These are phyloP conservation scores for Trichoderma citrinoviride DNA, from an alignment of 2,329 filamentous ascomycete genomes.

Conservation along the genomic window DNA sequence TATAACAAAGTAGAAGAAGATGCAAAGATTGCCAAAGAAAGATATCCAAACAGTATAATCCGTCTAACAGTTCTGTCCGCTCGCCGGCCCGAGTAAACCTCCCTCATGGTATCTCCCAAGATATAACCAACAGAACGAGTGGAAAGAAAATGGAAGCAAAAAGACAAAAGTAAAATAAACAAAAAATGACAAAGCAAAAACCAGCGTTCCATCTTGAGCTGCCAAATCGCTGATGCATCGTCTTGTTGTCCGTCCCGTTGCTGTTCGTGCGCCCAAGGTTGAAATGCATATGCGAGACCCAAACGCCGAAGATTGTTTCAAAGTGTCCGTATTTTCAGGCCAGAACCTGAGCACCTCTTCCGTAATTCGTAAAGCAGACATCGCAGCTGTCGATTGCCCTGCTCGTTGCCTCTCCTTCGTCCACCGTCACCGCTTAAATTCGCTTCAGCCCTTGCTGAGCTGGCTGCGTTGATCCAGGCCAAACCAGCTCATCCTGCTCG, in stretches of 20 bases:
- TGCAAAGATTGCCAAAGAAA: neutral
- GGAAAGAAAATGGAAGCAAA: neutral
- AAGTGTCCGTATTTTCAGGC: neutral
- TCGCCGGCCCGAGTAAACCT: neutral
- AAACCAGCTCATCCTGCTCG: neutral
- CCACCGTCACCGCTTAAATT: neutral
- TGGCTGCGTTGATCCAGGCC: neutral
- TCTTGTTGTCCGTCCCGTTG: slow-evolving; percentile 5
- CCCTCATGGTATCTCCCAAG: slow-evolving; percentile 11
- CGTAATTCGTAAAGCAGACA: neutral
- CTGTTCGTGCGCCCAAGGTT: slow-evolving; percentile 14
- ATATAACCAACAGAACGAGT: neutral
- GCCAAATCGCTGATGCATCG: slow-evolving; percentile 7
- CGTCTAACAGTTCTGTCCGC: neutral
- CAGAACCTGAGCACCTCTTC: neutral
- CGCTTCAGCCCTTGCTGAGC: neutral
- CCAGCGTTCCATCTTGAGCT: neutral
- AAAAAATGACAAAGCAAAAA: neutral
- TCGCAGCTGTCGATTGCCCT: neutral
- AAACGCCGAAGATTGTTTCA: slow-evolving; percentile 17
- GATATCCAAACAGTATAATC: neutral
- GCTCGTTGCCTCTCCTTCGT: neutral
- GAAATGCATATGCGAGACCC: slow-evolving; percentile 13
- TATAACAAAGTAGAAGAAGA: neutral
- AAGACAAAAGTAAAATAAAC: neutral